phyloP scores from a whole-genome alignment of 2,329 filamentous ascomycete species.

The Fusarium praegraminearum region DNA sequence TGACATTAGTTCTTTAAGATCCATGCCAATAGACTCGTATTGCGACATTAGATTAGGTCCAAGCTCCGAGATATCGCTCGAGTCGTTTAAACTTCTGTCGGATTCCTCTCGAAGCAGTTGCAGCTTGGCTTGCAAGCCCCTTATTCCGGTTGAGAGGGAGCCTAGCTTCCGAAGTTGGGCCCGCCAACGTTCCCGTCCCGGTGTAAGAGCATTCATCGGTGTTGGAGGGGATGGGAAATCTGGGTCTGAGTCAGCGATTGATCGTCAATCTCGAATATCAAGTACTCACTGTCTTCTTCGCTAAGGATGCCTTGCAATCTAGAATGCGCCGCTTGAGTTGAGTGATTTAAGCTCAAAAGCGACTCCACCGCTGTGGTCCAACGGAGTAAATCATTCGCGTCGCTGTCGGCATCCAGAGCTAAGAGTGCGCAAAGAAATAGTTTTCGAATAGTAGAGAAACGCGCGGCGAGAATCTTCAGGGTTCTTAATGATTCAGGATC shows the following conservation, averaged over 20 bases:
- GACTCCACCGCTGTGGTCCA: constrained; percentile 84
- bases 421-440: constrained; percentile 90
- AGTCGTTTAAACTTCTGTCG: constrained; percentile 79
- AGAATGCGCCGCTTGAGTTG: constrained; percentile 72
- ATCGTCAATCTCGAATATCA: background rate
- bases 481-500: constrained; percentile 82
- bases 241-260: constrained; percentile 46
- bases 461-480: constrained; percentile 83
- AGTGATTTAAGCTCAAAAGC: constrained; percentile 72
- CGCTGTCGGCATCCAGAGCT: constrained; percentile 84
- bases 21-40: constrained; percentile 93
- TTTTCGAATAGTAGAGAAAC: constrained; percentile 83
- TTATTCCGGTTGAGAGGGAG: constrained; percentile 88
- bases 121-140: constrained; percentile 93
- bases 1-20: constrained; percentile 82
- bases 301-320: constrained; percentile 76
- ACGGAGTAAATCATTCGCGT: constrained; percentile 78
- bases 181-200: constrained; percentile 85
- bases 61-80: constrained; percentile 78
- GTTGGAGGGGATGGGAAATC: constrained; percentile 67
- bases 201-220: constrained; percentile 72
- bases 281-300: constrained; percentile 80
- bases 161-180: constrained; percentile 90
- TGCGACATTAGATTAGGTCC: constrained; percentile 84
- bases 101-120: constrained; percentile 92